Evolutionary conservation across 2,329 filamentous ascomycete species (phyloP).

Genomic region (Cladophialophora yegresii): DNA sequence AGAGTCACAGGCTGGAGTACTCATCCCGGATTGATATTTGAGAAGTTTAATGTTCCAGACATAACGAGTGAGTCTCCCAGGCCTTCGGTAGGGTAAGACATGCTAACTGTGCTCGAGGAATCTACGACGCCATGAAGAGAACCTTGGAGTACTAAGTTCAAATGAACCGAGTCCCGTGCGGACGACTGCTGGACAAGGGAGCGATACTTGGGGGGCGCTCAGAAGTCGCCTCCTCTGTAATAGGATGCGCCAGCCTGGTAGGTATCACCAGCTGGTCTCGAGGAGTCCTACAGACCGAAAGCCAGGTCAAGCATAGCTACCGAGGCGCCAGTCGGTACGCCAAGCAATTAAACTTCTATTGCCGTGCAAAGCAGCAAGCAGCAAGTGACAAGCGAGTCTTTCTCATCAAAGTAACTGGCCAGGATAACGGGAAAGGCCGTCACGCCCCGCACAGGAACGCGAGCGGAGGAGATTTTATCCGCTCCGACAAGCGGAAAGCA

Average conservation of each 20-base stretch:
- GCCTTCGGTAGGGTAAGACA: background rate
- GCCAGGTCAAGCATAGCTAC: background rate
- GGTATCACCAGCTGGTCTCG: background rate
- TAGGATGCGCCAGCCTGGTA: background rate
- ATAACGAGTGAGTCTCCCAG: slow-evolving; percentile 70
- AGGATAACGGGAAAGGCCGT: background rate
- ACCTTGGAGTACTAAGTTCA: slow-evolving; percentile 63
- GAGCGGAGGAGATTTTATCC: background rate
- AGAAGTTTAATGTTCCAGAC: slow-evolving; percentile 80
- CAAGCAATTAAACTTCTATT: background rate
- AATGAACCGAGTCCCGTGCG: background rate
- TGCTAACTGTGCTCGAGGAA: slow-evolving; percentile 46
- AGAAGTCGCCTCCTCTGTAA: background rate
- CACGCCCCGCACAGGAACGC: background rate
- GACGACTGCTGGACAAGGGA: background rate
- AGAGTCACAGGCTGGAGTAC: slow-evolving; percentile 89
- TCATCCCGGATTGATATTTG: slow-evolving; percentile 76
- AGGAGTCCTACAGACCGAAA: background rate
- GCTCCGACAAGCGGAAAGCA: background rate
- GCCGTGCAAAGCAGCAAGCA: background rate
- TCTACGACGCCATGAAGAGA: slow-evolving; percentile 71
- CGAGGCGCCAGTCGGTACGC: background rate
- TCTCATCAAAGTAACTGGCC: background rate
- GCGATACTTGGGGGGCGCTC: background rate
- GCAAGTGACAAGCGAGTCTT: background rate